Evolutionary conservation across 176 grass and related monocot species (phyloP).

Genomic region (Aegilops speltoides): DNA sequence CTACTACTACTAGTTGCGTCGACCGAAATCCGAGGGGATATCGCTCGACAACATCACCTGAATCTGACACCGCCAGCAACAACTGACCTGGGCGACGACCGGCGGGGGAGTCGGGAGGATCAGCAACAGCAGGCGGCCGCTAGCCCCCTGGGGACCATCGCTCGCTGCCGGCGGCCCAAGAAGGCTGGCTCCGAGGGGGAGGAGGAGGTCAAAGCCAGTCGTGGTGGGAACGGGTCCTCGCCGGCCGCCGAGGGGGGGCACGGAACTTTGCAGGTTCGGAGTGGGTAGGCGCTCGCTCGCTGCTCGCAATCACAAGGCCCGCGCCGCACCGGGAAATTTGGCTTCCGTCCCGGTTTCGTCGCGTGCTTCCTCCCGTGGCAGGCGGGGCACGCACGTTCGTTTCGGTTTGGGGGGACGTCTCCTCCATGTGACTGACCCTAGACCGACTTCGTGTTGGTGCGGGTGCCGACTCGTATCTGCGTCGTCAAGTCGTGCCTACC

Average conservation of each 20-base stretch:
- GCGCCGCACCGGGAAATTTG: slow-evolving; percentile 18
- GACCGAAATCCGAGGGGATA: slow-evolving; percentile 16
- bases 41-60: neutral
- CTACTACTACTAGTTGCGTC: neutral
- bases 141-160: slow-evolving; percentile 34
- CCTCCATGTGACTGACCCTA: neutral
- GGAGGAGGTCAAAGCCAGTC: neutral
- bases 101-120: slow-evolving; percentile 2
- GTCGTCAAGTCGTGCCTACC: neutral
- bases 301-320: slow-evolving; percentile 7
- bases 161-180: neutral
- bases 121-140: neutral
- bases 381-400: neutral
- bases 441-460: neutral
- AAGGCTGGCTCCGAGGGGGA: neutral
- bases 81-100: neutral
- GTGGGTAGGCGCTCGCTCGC: neutral
- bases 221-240: neutral
- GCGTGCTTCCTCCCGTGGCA: neutral
- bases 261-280: neutral
- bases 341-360: neutral
- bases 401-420: neutral
- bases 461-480: neutral
- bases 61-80: neutral
- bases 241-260: neutral